Evolutionary conservation across 2,329 filamentous ascomycete species (phyloP).

Genomic region (Onygena corvina): DNA sequence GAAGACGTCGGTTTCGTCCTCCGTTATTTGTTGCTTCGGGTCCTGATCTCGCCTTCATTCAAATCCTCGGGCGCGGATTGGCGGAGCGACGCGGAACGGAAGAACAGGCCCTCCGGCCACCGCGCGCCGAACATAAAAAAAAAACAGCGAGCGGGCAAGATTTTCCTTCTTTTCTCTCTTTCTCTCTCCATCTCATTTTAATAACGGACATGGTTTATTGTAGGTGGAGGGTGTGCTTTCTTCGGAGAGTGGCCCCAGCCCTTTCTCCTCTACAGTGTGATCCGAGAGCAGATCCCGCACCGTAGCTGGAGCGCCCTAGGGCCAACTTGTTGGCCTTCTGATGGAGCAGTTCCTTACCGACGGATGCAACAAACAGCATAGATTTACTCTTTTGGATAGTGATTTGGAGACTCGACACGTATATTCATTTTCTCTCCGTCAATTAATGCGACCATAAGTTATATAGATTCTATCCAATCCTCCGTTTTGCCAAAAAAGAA

Average conservation of each 20-base stretch:
- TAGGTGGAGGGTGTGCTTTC: conserved; percentile 41
- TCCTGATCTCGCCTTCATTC: conserved; percentile 16
- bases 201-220: conserved; percentile 52
- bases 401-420: no score
- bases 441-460: background rate
- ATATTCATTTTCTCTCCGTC: background rate
- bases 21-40: conserved; percentile 11
- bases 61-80: conserved; percentile 32
- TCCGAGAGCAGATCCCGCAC: conserved; percentile 47
- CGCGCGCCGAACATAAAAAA: conserved; percentile 9
- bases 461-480: conserved; percentile 8
- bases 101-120: conserved; percentile 21
- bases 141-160: conserved; percentile 13
- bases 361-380: conserved; percentile 43
- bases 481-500: background rate
- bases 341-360: conserved; percentile 55
- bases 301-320: conserved; percentile 56
- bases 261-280: conserved; percentile 50
- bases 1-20: background rate
- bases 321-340: conserved; percentile 35
- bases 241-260: conserved; percentile 27
- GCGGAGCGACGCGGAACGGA: conserved; percentile 23
- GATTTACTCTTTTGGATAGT: no score
- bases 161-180: conserved; percentile 18
- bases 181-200: conserved; percentile 41